phyloP scores from a whole-genome alignment of 177 flowering plant species.

The Telopea speciosissima region DNA sequence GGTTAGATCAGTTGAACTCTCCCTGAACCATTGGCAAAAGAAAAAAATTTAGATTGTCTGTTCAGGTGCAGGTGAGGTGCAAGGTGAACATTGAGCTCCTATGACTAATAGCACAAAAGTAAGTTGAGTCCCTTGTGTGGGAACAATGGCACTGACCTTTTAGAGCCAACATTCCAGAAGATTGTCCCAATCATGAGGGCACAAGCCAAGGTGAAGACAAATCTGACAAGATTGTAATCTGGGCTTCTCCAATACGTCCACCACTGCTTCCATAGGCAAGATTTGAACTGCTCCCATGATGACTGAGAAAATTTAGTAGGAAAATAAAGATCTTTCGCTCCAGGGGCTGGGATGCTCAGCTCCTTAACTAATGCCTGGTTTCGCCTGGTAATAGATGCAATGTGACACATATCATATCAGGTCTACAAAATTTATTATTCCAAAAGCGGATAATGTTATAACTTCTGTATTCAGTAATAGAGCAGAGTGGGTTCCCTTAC shows the following conservation, averaged over 20 bases:
- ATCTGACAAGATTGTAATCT: conserved; percentile 62
- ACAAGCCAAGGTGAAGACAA: conserved; percentile 42
- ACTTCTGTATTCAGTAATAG: not conserved
- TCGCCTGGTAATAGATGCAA: conserved; percentile 30
- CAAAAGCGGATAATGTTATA: not conserved
- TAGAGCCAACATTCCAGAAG: conserved; percentile 58
- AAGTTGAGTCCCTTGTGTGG: not conserved
- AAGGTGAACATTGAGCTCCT: not conserved
- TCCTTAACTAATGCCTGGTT: conserved; percentile 53
- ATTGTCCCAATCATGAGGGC: conserved; percentile 62
- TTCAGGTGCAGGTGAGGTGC: not conserved
- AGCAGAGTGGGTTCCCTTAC: conserved; percentile 26
- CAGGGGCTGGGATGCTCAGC: conserved; percentile 47
- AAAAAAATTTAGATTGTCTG: not conserved
- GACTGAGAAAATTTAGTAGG: conserved; percentile 47
- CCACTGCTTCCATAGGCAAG: conserved; percentile 78
- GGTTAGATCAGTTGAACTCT: conserved; percentile 30
- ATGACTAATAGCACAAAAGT: not conserved
- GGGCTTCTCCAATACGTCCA: conserved; percentile 84
- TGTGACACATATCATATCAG: conserved; percentile 14
- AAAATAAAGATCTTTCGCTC: conserved; percentile 57
- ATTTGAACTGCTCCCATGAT: conserved; percentile 51
- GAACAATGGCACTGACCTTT: conserved; percentile 29
- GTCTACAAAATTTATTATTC: not conserved
- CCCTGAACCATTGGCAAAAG: conserved; percentile 26